A percentile compares a stretch with the other conserved stretches of the same genome.
Conservation (phyloP, 768 basidiomycete genomes). For the Tephrocybe sp. region DNA sequence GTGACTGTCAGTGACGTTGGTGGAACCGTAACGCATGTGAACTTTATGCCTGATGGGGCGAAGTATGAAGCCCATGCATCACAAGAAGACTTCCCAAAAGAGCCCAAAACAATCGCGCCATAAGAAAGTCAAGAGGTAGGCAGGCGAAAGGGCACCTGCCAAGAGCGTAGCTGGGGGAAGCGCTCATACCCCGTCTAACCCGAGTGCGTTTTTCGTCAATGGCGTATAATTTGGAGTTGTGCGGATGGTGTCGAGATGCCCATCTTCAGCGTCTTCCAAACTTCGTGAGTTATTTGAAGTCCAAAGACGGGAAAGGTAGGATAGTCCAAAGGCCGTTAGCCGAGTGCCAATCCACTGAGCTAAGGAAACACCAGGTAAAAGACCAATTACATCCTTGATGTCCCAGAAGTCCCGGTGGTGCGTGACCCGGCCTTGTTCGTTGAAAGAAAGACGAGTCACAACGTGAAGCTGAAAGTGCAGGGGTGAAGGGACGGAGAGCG, state of each 20-base stretch:
- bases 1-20: slow-evolving; percentile 13
- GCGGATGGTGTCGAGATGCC: slow-evolving; percentile 18
- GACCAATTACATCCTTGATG: slow-evolving; percentile 69
- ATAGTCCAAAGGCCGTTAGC: slow-evolving; percentile 55
- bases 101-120: slow-evolving; percentile 16
- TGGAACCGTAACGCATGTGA: slow-evolving; percentile 12
- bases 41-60: slow-evolving; percentile 10
- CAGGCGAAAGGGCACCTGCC: slow-evolving; percentile 1
- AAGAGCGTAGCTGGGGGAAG: slow-evolving; percentile 4
- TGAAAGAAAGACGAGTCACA: slow-evolving; percentile 71
- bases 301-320: slow-evolving; percentile 38
- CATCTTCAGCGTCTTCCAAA: slow-evolving; percentile 11
- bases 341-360: slow-evolving; percentile 70
- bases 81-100: slow-evolving; percentile 8
- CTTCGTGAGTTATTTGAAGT: slow-evolving; percentile 17
- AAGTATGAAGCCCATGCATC: slow-evolving; percentile 15
- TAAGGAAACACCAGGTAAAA: slow-evolving; percentile 65
- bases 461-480: slow-evolving; percentile 73
- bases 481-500: slow-evolving; percentile 59
- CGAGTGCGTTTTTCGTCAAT: slow-evolving; percentile 21
- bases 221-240: slow-evolving; percentile 15
- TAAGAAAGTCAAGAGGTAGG: not conserved
- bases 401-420: slow-evolving; percentile 84
- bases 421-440: slow-evolving; percentile 78
- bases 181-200: slow-evolving; percentile 18